Evolutionary conservation across 179 eudicot genomes (phyloP), one percentile per base, ranked within the genome.

Genomic region (Amaranthus tricolor): DNA sequence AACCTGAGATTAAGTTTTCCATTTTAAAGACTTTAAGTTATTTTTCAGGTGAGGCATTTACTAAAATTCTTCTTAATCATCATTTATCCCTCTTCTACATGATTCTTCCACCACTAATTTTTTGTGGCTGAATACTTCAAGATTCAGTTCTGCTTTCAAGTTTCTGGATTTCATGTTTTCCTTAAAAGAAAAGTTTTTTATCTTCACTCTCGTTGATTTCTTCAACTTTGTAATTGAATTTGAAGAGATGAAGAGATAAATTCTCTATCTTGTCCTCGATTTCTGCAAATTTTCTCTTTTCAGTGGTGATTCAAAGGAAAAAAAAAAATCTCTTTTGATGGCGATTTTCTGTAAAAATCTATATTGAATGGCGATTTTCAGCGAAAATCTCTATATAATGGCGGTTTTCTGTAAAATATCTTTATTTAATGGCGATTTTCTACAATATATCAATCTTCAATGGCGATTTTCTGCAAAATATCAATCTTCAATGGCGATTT

Each of bases 11-110:
- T 62, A 13, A 40, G 15, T 62, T 43, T 40, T 14, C 10, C 17
- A 12, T 40, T 60, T 6, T 24, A 17, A n/a, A 15, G 17, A 40
- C 43, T 43, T 16, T 9, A 43, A 62, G 66, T 40, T 62, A 31
- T 40, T 6, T 51, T 68, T 51, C 71, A 68, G 71, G 71, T 68
- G 24, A 68, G 20, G 55, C 71, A 68, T 50, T 68, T 43, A 5
- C 63, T 60, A 4, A 60, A 47, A 17, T 66, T 48, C 14, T 45
- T 7, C 31, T 16, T 6, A 3, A 10, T 66, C 20, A 56, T 68
- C 56, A 3, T n/a, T 66, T 47, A 56, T 68, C 56, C 49, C 15
- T 68, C 66, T 50, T 68, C 53, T 31, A 31, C 1, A 31, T 31
- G 3, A 31, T 31, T 66, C 54, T 48, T 66, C 11, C 70, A 45